phyloP scores from a whole-genome alignment of 345 rosid genomes.

The Arabidopsis arenosa region DNA sequence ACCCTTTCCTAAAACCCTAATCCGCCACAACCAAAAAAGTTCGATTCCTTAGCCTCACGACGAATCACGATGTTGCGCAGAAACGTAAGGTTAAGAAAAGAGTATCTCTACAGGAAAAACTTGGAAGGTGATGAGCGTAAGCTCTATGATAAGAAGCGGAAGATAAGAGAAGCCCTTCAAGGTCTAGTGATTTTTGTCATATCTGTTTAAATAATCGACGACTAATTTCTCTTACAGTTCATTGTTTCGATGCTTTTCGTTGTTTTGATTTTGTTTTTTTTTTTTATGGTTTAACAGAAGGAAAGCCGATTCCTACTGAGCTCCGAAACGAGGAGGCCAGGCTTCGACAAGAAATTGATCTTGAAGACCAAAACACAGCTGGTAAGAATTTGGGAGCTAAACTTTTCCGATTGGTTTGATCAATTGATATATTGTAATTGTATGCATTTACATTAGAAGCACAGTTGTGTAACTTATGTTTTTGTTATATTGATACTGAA shows the following conservation, averaged over 20 bases:
- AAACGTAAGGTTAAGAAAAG: slow-evolving; percentile 74
- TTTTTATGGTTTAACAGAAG: slow-evolving; percentile 58
- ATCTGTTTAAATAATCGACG: too few species aligned
- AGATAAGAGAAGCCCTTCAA: slow-evolving; percentile 82
- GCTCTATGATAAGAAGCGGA: slow-evolving; percentile 81
- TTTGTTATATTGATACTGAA: background rate
- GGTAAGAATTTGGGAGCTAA: slow-evolving; percentile 39
- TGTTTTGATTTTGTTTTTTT: too few species aligned
- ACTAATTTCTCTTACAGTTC: too few species aligned
- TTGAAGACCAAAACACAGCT: slow-evolving; percentile 80
- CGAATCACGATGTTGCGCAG: slow-evolving; percentile 65
- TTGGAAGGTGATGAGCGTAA: slow-evolving; percentile 89
- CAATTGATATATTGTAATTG: background rate
- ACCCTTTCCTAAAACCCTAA: slow-evolving; percentile 43
- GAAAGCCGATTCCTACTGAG: slow-evolving; percentile 95
- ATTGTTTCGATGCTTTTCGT: background rate
- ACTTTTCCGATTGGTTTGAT: background rate
- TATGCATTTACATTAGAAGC: background rate
- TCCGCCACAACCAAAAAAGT: slow-evolving; percentile 9
- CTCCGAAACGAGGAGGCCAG: slow-evolving; percentile 81
- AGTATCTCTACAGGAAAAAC: slow-evolving; percentile 86
- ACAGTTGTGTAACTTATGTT: background rate
- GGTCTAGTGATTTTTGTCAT: slow-evolving; percentile 46
- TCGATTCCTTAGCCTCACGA: slow-evolving; percentile 12
- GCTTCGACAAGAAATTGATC: slow-evolving; percentile 86